Percentiles rank a stretch among this genome's conserved stretches.
phyloP scores from a whole-genome alignment of 2,329 filamentous ascomycete genomes.

The Alternaria arbusti region DNA sequence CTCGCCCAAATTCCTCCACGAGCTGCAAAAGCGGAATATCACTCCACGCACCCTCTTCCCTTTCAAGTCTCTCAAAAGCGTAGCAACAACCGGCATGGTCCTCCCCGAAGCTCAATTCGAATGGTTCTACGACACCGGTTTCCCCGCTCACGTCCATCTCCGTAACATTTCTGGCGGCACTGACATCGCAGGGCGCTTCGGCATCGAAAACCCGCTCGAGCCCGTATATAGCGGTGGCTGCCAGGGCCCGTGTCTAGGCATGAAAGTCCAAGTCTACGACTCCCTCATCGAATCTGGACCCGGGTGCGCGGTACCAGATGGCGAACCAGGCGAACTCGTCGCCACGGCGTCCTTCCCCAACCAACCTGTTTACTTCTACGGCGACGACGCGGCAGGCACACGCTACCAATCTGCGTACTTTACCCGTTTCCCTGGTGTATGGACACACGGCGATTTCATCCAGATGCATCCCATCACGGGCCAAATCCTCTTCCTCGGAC shows the following conservation, averaged over 20 bases:
- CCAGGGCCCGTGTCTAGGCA: slow-evolving; percentile 61
- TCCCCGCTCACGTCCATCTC: slow-evolving; percentile 71
- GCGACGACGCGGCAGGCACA: slow-evolving; percentile 45
- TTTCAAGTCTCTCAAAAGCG: slow-evolving; percentile 65
- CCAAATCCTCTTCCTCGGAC: slow-evolving; percentile 69
- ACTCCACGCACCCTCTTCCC: slow-evolving; percentile 68
- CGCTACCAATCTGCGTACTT: slow-evolving; percentile 57
- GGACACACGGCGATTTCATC: slow-evolving; percentile 86
- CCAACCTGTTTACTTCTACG: slow-evolving; percentile 65
- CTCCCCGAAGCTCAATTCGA: slow-evolving; percentile 77
- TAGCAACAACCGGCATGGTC: slow-evolving; percentile 82
- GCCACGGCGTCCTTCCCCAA: slow-evolving; percentile 75
- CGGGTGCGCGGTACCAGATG: slow-evolving; percentile 62
- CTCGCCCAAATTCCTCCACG: slow-evolving; percentile 77
- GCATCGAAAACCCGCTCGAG: slow-evolving; percentile 68
- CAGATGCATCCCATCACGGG: slow-evolving; percentile 71
- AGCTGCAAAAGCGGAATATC: slow-evolving; percentile 70
- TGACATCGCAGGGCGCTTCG: slow-evolving; percentile 73
- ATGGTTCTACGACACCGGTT: slow-evolving; percentile 78
- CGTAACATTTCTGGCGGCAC: slow-evolving; percentile 79
- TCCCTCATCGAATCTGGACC: slow-evolving; percentile 53
- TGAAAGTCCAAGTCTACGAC: slow-evolving; percentile 67
- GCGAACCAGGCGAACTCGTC: slow-evolving; percentile 77
- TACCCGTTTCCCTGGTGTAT: slow-evolving; percentile 63
- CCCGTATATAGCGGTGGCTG: slow-evolving; percentile 69